phyloP scores from a whole-genome alignment of 306 rosid species.

The Notholithocarpus densiflorus region DNA sequence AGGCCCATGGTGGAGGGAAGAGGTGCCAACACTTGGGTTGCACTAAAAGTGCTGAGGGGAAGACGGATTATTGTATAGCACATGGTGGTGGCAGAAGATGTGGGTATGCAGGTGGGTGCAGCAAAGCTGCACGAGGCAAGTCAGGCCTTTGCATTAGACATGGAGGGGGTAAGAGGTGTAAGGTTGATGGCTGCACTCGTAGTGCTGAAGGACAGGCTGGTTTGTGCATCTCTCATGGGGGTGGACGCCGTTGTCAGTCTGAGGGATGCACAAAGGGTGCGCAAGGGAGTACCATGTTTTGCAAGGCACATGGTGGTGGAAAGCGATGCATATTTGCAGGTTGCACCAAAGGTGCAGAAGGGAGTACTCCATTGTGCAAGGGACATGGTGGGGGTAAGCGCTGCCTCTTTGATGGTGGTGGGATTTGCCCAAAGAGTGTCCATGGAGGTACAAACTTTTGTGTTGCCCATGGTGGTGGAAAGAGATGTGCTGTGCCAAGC shows the following conservation, averaged over 20 bases:
- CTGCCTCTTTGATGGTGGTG: slow-evolving; percentile 89
- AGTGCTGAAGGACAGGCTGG: slow-evolving; percentile 99
- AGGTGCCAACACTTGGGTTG: slow-evolving; percentile 90
- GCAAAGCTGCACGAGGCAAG: slow-evolving; percentile 91
- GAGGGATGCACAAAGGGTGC: slow-evolving; percentile 79
- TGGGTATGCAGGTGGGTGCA: slow-evolving; percentile 68
- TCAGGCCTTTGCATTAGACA: slow-evolving; percentile 98
- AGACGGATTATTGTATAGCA: slow-evolving; percentile 93
- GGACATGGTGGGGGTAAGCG: slow-evolving; percentile 99
- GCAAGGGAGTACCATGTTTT: slow-evolving; percentile 88
- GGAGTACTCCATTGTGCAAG: slow-evolving; percentile 98
- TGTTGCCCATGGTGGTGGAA: slow-evolving; percentile 99
- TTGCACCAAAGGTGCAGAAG: slow-evolving; percentile 98
- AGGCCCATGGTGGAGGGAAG: slow-evolving; percentile 98
- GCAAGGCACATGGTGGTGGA: slow-evolving; percentile 99
- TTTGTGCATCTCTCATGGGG: slow-evolving; percentile 94
- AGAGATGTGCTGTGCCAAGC: slow-evolving; percentile 83
- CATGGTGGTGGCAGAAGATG: slow-evolving; percentile 96
- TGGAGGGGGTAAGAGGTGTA: slow-evolving; percentile 97
- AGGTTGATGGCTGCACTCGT: slow-evolving; percentile 67
- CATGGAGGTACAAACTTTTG: slow-evolving; percentile 96
- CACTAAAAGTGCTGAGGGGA: slow-evolving; percentile 99
- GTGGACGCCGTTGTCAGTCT: slow-evolving; percentile 91
- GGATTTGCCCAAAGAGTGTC: slow-evolving; percentile 95
- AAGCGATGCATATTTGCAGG: slow-evolving; percentile 87